Evolutionary conservation across 2,329 filamentous ascomycete species (phyloP).

Genomic region (Fusarium nanum): DNA sequence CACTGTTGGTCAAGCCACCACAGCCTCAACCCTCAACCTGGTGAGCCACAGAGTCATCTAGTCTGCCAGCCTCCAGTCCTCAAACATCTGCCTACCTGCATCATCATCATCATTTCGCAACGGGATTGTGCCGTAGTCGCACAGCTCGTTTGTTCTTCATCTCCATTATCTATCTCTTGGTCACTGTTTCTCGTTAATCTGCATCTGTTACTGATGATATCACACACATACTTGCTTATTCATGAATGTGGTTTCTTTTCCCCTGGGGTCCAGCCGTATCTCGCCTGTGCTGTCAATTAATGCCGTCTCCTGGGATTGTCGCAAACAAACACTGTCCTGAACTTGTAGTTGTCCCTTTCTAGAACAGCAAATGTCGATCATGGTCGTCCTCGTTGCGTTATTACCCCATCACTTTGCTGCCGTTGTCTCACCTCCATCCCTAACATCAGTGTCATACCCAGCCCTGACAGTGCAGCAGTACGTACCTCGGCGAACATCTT

Average conservation of each 20-base stretch:
- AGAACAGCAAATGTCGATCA: constrained; percentile 1
- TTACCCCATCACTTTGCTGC: constrained; percentile 24
- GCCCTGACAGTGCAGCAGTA: constrained; percentile 12
- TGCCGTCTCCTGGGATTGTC: background rate
- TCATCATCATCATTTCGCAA: constrained; percentile 10
- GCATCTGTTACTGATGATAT: background rate
- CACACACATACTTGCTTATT: background rate
- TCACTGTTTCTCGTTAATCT: constrained; percentile 10
- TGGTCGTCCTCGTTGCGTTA: constrained; percentile 13
- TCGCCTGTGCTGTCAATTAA: background rate
- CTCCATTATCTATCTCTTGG: constrained; percentile 1
- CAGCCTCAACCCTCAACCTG: constrained; percentile 40
- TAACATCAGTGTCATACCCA: constrained; percentile 25
- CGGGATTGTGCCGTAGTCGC: constrained; percentile 1
- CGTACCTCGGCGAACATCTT: constrained; percentile 27
- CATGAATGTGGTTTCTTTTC: background rate
- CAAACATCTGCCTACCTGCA: constrained; percentile 5
- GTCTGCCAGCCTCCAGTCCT: constrained; percentile 4
- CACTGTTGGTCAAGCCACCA: constrained; percentile 24
- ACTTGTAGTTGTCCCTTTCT: background rate
- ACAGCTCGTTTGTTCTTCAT: constrained; percentile 19
- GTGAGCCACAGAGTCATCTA: constrained; percentile 21
- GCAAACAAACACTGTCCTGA: background rate
- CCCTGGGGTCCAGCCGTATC: background rate
- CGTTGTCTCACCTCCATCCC: constrained; percentile 29